Evolutionary conservation across 148 eudicot genomes (phyloP), one percentile per base, ranked within the genome.

Genomic region (Limonium bicolor): DNA sequence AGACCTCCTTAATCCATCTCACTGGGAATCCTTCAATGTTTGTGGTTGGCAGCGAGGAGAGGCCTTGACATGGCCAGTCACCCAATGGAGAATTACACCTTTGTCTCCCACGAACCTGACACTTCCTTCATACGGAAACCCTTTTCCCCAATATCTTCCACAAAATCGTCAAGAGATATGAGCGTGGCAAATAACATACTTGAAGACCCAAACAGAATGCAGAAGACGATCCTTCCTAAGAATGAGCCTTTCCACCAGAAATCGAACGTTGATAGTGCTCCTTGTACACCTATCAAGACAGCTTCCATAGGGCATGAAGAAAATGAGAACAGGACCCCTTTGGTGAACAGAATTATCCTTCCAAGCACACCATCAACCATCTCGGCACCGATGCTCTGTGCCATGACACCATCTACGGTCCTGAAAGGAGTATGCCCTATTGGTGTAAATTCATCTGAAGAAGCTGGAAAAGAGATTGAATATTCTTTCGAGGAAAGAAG

Each of bases 401-500:
- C 58, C 29, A 32, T 66, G 51, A 73, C 76, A 2, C 79, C 79
- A 12, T 34, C 29, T 2, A 14, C 27, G 13, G 30, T 14, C 0
- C 37, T 21, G 16, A n/a, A n/a, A n/a, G 26, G 14, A 26, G 6
- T 31, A 0, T 22, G 20, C 25, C 33, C 70, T 35, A 34, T 29
- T 28, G 31, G n/a, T 42, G n/a, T n/a, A n/a, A 59, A 52, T 12
- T 34, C 48, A 25, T 43, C 41, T 42, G 52, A 51, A 7, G 68
- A 68, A 29, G 34, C 34, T 66, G 47, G 37, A 2, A 65, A 69
- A 39, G 76, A 60, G 66, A 60, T 75, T 19, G 99, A 90, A 16
- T 77, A 84, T 66, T 90, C 99, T 2, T 83, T 80, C 20, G 97
- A 90, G 56, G 94, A 90, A 67, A 60, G 60, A 46, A 58, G 87